Conservation (phyloP, 345 rosid species). For the Eucalyptus pumila region DNA sequence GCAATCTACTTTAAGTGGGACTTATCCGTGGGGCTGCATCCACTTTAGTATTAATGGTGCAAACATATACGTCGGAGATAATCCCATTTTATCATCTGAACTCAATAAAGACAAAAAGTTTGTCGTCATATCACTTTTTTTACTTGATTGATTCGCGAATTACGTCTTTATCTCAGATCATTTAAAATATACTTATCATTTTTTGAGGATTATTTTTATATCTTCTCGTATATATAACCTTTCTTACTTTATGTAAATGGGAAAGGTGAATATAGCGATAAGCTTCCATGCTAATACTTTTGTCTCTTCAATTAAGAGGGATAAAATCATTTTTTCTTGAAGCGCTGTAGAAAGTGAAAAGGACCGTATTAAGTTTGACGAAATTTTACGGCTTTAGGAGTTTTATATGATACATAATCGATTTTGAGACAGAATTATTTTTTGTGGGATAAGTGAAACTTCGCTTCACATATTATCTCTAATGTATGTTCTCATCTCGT, state of each 20-base stretch:
- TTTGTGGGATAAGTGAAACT: neutral
- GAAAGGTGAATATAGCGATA: neutral
- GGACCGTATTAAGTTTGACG: neutral
- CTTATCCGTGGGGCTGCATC: neutral
- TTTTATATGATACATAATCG: neutral
- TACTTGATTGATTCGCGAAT: accelerated
- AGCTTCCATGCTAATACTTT: neutral
- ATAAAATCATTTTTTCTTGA: neutral
- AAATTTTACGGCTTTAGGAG: neutral
- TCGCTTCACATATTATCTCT: neutral
- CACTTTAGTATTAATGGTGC: neutral
- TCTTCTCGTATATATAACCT: neutral
- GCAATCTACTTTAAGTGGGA: neutral
- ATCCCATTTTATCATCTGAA: neutral
- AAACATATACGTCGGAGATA: neutral
- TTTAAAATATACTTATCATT: neutral
- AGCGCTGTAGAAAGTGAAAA: neutral
- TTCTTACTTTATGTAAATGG: neutral
- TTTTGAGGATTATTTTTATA: neutral
- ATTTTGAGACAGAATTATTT: neutral
- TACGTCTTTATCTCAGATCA: neutral
- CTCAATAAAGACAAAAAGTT: neutral
- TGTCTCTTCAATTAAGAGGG: neutral
- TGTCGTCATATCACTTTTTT: neutral
- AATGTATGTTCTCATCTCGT: neutral